phyloP scores from a whole-genome alignment of 257 asterid species.

The Oldenlandia corymbosa region DNA sequence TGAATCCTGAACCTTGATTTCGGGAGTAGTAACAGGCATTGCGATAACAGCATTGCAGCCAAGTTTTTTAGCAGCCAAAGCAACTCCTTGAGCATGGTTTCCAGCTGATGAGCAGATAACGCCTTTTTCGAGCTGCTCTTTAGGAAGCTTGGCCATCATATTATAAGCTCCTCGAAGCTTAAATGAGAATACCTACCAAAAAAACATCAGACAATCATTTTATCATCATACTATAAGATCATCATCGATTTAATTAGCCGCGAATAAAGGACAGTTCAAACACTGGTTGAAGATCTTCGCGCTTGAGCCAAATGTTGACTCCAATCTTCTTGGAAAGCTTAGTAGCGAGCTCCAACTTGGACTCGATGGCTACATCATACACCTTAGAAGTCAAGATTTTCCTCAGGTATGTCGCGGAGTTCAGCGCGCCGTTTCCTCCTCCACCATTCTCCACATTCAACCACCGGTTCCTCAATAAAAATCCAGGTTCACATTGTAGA shows the following conservation, averaged over 20 bases:
- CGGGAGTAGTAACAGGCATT: constrained; percentile 96
- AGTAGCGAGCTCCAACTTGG: constrained; percentile 76
- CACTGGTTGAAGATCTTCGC: constrained; percentile 94
- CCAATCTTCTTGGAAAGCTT: constrained; percentile 70
- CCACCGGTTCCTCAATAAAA: constrained; percentile 38
- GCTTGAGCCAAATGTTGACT: constrained; percentile 77
- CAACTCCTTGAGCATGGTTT: constrained; percentile 98
- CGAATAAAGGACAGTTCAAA: neutral
- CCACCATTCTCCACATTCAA: constrained; percentile 6
- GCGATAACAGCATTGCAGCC: constrained; percentile 71
- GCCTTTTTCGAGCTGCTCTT: constrained; percentile 63
- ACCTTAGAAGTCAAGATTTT: constrained; percentile 76
- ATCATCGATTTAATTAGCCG: neutral
- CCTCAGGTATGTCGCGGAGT: constrained; percentile 68
- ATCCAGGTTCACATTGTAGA: constrained; percentile 63
- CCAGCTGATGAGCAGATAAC: constrained; percentile 99
- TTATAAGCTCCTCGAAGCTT: constrained; percentile 98
- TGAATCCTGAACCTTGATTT: constrained; percentile 87
- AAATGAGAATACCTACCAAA: constrained; percentile 72
- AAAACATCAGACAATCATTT: too few species aligned
- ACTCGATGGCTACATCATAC: constrained; percentile 80
- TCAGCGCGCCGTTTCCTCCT: constrained; percentile 28
- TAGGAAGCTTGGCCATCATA: constrained; percentile 91
- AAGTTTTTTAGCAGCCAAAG: constrained; percentile 65
- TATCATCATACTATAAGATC: neutral